A percentile compares a stretch with the other conserved stretches of the same genome.
These are phyloP conservation scores for Uronychia setigera DNA, from an alignment of 73 alveolate species.

Conservation along the genomic window DNA sequence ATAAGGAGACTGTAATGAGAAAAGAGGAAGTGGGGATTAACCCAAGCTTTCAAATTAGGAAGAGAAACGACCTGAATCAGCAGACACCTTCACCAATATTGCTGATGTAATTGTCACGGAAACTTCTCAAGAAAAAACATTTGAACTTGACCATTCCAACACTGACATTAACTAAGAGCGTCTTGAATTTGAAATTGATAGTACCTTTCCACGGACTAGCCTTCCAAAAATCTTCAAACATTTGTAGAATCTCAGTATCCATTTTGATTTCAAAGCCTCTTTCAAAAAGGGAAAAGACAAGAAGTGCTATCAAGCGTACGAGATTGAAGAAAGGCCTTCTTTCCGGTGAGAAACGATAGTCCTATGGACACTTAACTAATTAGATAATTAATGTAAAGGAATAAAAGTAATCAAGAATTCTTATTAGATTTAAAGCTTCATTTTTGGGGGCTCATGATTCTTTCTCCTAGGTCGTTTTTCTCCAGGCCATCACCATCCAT, in stretches of 20 bases:
- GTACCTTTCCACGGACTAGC: background rate
- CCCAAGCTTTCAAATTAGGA: background rate
- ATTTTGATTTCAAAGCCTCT: background rate
- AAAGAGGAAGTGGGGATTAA: background rate
- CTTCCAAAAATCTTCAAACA: background rate
- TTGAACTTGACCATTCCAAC: background rate
- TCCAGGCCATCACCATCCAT: background rate
- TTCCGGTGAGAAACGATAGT: too few species aligned
- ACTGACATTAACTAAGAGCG: background rate
- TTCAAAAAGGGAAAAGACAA: too few species aligned
- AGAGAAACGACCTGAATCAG: background rate
- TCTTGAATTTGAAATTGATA: background rate
- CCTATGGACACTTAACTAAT: background rate
- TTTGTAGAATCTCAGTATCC: background rate
- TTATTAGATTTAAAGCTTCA: background rate
- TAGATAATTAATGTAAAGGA: background rate
- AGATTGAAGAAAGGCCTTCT: background rate
- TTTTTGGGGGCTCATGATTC: too few species aligned
- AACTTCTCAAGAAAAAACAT: background rate
- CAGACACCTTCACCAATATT: background rate
- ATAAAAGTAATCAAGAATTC: too few species aligned
- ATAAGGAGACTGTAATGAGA: too few species aligned
- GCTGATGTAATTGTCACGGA: background rate
- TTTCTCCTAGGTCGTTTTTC: background rate
- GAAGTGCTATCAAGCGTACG: background rate